Base-by-base conservation (phyloP, 1,139 yeast species). In the Blastobotrys arbuscula region DNA sequence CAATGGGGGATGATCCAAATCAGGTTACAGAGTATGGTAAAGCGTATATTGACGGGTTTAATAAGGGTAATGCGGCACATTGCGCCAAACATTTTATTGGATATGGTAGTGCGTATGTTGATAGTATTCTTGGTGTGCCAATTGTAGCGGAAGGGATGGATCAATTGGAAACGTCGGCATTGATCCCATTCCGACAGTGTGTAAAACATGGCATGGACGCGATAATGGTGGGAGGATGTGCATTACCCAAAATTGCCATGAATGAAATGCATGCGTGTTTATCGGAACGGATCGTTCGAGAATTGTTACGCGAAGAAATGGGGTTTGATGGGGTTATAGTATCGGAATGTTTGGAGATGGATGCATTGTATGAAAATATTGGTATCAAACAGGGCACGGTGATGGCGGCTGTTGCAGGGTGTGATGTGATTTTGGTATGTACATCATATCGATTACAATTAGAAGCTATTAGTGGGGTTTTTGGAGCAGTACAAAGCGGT, bases 71-170 rank as follows among this genome's bases (percentile, higher is more conserved):
- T 1, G 60, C 81, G 18, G 65, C 77, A 37, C 73, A 81, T 1
- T 76, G 80, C 52, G 84, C 82, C 0, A 79, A 80, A 56, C 85
- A 81, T 62, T 81, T 81, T 57, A 86, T 86, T 0, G 86, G 86
- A 1, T 79, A 79, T 47, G 86, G 85, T 3, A 76, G 75, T 54
- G 82, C 84, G 0, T 71, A 76, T 19, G 81, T 81, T 2, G 83
- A 80, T 58, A 72, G 79, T 1, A 64, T 79, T 21, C 62, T 79
- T 40, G 84, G 81, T 45, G 63, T 79, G 40, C 84, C 84, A 2
- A 76, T 79, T 72, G 74, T 80, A 56, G 72, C 78, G 1, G 86
- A 81, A 46, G 71, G 79, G 2, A 66, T 77, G 43, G 78, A 74
- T 42, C 83, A 79, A 59, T 68, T 81, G 37, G 75, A 75, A 49